Percentiles rank a stretch among this genome's conserved stretches.
Conservation (phyloP, 257 asterid species). For the Nicotiana tomentosiformis region DNA sequence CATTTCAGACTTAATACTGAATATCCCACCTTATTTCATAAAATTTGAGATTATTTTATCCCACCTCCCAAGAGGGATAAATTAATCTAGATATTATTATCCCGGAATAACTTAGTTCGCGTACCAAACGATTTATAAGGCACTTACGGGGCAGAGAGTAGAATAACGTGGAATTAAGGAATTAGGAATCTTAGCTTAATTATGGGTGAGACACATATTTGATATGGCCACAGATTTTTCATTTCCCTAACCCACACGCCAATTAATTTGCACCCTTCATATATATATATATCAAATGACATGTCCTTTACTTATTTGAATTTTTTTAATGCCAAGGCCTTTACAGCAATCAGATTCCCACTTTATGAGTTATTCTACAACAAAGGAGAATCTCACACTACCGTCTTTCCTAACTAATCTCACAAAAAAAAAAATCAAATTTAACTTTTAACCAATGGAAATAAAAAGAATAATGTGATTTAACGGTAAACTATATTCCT, state of each 20-base stretch:
- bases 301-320: background rate
- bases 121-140: no score
- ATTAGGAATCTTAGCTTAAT: slow-evolving; percentile 13
- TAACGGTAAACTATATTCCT: no score
- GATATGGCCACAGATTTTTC: slow-evolving; percentile 6
- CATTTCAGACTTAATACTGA: no score
- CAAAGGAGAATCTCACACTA: slow-evolving; percentile 12
- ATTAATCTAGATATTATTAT: no score
- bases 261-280: background rate
- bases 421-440: no score
- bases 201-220: slow-evolving; percentile 10
- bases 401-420: background rate
- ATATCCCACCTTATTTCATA: no score
- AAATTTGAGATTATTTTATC: no score
- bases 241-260: background rate
- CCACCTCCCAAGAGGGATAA: no score
- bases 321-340: background rate
- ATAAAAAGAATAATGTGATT: no score
- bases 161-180: background rate
- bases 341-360: slow-evolving; percentile 31
- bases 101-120: no score
- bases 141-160: background rate
- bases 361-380: background rate
- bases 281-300: background rate
- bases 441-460: no score